Base-by-base conservation (phyloP, 176 grass and related monocot genomes). In the Chloris gayana region DNA sequence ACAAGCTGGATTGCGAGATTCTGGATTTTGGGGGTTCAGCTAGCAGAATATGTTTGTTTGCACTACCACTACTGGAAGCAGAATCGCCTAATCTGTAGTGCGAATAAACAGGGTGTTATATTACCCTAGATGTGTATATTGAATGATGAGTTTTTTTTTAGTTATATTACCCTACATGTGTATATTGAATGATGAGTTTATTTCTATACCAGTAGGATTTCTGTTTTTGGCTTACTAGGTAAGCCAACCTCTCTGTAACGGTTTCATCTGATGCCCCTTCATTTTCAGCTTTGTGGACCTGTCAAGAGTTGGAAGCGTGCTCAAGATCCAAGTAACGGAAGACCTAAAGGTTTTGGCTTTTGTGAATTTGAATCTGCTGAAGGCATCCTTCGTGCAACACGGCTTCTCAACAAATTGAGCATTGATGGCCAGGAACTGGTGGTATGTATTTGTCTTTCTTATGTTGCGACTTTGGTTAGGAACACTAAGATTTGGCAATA, bases 311-410 rank as follows among this genome's bases (percentile, higher is more conserved):
- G 86, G 97, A 99, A 99, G 80, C 93, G 97, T 70, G 93, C 92
- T 7, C 90, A 93, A 82, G 91, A 99, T 91, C 97, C 93, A 83
- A 96, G 93, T 89, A 88, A 89, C 75, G 90, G 91, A 53, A 96
- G 71, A 64, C 97, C 89, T 71, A 92, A 93, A 83, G 85, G 88
- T 31, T 99, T 99, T 91, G 97, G 90, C 12, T 99, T 95, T 93
- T 99, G 93, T 70, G 97, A 96, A 86, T 99, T 99, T 79, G 97
- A 96, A 91, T 85, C 88, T 88, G 93, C 97, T 63, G 97, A 99
- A 86, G 93, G 97, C 62, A 87, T 99, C 69, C 88, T 96, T 82
- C 72, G 97, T 67, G 93, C 97, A 38, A 84, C 94, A 24, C 86
- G 97, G 39, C 88, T 99, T 76, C 93, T 99, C 30, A 89, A 86